phyloP scores from a whole-genome alignment of 1,284 basidiomycete genomes.

The Cryptococcus sp. region DNA sequence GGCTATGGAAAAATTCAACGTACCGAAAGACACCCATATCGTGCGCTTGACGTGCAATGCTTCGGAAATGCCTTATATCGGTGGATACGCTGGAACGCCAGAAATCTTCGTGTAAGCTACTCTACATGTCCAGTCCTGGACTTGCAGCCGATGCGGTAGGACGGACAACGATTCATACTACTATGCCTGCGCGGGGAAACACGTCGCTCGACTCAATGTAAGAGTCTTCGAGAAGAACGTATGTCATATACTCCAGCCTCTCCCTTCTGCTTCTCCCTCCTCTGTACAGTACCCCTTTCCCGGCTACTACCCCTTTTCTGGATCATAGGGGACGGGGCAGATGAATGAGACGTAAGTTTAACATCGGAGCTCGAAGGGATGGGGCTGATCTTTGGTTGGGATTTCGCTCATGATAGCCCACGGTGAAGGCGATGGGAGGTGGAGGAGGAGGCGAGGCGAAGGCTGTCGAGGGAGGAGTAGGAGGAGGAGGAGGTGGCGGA shows the following conservation, averaged over 20 bases:
- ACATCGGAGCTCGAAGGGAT: too few relatives aligned
- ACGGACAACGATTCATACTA: constrained; percentile 40
- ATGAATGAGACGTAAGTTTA: background rate
- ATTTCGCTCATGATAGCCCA: background rate
- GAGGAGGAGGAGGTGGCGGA: constrained; percentile 3
- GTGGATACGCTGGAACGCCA: constrained; percentile 19
- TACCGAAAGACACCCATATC: constrained; percentile 29
- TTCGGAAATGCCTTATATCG: constrained; percentile 31
- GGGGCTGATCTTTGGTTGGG: background rate
- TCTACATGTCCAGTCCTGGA: background rate
- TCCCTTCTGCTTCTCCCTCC: too few relatives aligned
- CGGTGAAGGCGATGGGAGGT: background rate
- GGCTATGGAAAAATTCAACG: constrained; percentile 29
- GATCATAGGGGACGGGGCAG: background rate
- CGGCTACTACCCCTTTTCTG: background rate
- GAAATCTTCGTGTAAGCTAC: constrained; percentile 36
- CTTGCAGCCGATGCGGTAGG: constrained; percentile 19
- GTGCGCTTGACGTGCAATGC: constrained; percentile 31
- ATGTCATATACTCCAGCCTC: constrained; percentile 10
- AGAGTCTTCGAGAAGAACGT: constrained; percentile 34
- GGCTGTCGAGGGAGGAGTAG: constrained; percentile 1
- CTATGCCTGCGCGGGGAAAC: constrained; percentile 41
- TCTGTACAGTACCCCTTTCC: too few relatives aligned
- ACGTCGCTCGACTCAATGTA: constrained; percentile 34
- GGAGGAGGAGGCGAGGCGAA: constrained; percentile 6